Evolutionary conservation across 257 asterid species (phyloP).

Genomic region (Fraxinus anomala): DNA sequence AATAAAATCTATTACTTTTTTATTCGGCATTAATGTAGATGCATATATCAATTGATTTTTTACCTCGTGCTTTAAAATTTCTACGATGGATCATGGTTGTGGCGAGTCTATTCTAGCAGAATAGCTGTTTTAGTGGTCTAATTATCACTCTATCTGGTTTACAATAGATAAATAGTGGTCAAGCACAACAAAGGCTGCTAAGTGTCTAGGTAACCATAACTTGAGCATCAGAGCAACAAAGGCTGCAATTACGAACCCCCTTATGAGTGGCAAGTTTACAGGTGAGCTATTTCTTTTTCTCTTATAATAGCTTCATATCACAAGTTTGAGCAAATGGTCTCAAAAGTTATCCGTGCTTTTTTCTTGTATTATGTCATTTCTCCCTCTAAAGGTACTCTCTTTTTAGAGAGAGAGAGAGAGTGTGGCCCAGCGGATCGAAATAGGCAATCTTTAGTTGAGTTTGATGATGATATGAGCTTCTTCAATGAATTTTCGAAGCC

Average conservation of each 20-base stretch:
- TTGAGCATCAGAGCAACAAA: too few species aligned
- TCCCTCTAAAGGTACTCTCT: slow-evolving; percentile 51
- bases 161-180: slow-evolving; percentile 51
- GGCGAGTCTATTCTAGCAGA: background rate
- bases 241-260: too few species aligned
- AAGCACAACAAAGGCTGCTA: slow-evolving; percentile 59
- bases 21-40: background rate
- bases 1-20: background rate
- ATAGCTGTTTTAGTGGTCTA: background rate
- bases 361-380: slow-evolving; percentile 28
- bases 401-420: slow-evolving; percentile 32
- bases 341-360: background rate
- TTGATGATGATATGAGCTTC: slow-evolving; percentile 80
- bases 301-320: too few species aligned
- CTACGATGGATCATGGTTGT: background rate
- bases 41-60: background rate
- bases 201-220: too few species aligned
- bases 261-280: too few species aligned
- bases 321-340: too few species aligned
- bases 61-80: background rate
- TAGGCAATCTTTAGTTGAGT: slow-evolving; percentile 53
- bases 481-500: slow-evolving; percentile 60
- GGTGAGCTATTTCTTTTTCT: too few species aligned
- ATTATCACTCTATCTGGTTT: slow-evolving; percentile 4
- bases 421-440: slow-evolving; percentile 81